A percentile compares a stretch with the other conserved stretches of the same genome.
Conservation (phyloP, 2,329 filamentous ascomycete genomes). For the Calycina herbarum region DNA sequence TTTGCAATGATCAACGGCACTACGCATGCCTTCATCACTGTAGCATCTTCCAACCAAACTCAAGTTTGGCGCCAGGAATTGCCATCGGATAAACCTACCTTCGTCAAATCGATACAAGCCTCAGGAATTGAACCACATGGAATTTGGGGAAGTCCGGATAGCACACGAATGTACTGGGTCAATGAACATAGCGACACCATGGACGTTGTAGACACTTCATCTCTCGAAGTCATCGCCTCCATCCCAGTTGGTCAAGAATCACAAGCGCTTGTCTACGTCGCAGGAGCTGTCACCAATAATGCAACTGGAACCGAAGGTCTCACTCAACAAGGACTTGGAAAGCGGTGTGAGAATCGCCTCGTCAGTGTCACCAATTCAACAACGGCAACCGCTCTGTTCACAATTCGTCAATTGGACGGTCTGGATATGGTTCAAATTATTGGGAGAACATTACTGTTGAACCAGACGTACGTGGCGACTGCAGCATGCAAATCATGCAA, state of each 20-base stretch:
- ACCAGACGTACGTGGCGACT: slow-evolving; percentile 14
- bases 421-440: slow-evolving; percentile 13
- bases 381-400: slow-evolving; percentile 9
- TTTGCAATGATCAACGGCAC: slow-evolving; percentile 9
- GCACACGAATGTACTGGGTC: slow-evolving; percentile 11
- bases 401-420: slow-evolving; percentile 12
- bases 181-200: slow-evolving; percentile 14
- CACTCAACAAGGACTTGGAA: slow-evolving; percentile 9
- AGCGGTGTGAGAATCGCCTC: slow-evolving; percentile 11
- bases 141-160: slow-evolving; percentile 15
- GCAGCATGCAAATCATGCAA: slow-evolving; percentile 12
- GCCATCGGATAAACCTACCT: slow-evolving; percentile 2
- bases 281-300: slow-evolving; percentile 8
- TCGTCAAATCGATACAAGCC: slow-evolving; percentile 10
- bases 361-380: slow-evolving; percentile 7
- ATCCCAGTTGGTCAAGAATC: slow-evolving; percentile 8
- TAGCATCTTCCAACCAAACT: slow-evolving; percentile 12
- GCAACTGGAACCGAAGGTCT: slow-evolving; percentile 9
- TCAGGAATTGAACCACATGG: slow-evolving; percentile 13
- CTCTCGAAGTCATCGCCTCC: slow-evolving; percentile 7
- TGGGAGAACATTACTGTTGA: slow-evolving; percentile 10
- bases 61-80: slow-evolving; percentile 11
- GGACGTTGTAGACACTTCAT: slow-evolving; percentile 9
- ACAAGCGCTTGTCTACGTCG: slow-evolving; percentile 13
- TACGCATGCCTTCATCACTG: slow-evolving; percentile 10